Base-by-base conservation (phyloP, 371 early-diverging fungal genomes). In the Smittium culicis region DNA sequence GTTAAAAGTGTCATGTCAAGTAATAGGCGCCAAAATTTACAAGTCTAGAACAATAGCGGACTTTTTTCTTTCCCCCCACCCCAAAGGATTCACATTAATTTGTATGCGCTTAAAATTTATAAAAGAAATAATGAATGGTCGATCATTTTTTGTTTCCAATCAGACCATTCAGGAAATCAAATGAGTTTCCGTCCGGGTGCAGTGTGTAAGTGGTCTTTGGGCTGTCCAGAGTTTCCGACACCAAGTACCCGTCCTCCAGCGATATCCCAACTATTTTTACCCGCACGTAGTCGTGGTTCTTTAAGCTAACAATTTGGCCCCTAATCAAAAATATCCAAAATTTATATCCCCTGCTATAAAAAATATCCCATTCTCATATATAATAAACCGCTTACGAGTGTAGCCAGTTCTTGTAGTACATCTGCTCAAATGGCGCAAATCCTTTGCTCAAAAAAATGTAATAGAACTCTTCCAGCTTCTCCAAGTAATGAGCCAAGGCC, bases 151-250 rank as follows among this genome's bases (percentile, higher is more conserved):
- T 92, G n/a, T 81, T 79, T 27, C 79, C 79, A 67, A 96, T 88
- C 59, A 97, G 74, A 0, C 93, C 92, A 61, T 86, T 85, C 76
- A 95, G 79, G 92, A 96, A 93, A 73, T 97, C 97, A 74, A 97
- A 97, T 30, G 88, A 86, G 72, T 96, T 96, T 14, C 96, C 96
- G 71, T 94, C 96, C 1, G 97, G 97, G 73, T 92, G 90, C 59
- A 97, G 79, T 2, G 83, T 80, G 69, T 82, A 84, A 24, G 79
- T 74, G 32, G 81, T 75, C 1, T 75, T 78, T 5, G 79, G 75
- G 0, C 80, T 79, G 65, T 79, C 79, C 0, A 84, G 69, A 11
- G 81, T 83, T 33, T 85, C 80, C 2, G 90, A 88, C 61, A 81
- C 76, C 59, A 95, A 73, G 70, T 89, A 78, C 11, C 96, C 97